Evolutionary conservation across 1,284 basidiomycete genomes (phyloP), one percentile per base, ranked within the genome.

Genomic region (Erythrobasidium hasegawianum): DNA sequence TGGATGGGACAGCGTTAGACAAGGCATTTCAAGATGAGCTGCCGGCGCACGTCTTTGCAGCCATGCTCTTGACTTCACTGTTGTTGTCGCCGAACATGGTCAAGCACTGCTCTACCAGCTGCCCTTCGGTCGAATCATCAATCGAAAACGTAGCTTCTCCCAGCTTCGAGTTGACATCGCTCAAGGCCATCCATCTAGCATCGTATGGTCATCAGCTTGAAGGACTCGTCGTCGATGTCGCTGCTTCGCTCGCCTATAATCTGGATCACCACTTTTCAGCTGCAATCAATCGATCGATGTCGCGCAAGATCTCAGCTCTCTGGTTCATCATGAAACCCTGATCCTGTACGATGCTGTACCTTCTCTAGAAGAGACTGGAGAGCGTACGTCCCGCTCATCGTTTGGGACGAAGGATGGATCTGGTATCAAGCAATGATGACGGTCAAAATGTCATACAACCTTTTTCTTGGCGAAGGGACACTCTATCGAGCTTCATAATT

Each of bases 51-150:
- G 90, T 93, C 80, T 92, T 90, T 14, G 96, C 94, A 1, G 92
- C 91, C 75, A 93, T 88, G 76, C 97, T 97, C 82, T 97, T 97
- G 71, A 98, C 96, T 80, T 98, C 95, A 14, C 90, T 91, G 74
- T 96, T 97, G 78, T 87, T 87, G 79, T 98, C 96, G 45, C 59
- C 71, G 67, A 73, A 71, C 64, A 72, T 71, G 13, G 47, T 68
- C 18, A 72, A 66, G 26, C 72, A 68, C 61, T 72, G 67, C 24
- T 74, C 72, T 43, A 75, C 72, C 40, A 71, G 64, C 55, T 67
- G 65, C 39, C 66, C 64, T 61, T 75, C 74, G 14, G 71, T 73
- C 5, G 68, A 38, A 38, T 95, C 90, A 75, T 96, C 93, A 47
- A 89, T 85, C 16, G 84, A 77, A 75, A 89, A 89, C 61, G 82